Conservation (phyloP, 1,284 basidiomycete genomes). For the Rhodotorula sp. region DNA sequence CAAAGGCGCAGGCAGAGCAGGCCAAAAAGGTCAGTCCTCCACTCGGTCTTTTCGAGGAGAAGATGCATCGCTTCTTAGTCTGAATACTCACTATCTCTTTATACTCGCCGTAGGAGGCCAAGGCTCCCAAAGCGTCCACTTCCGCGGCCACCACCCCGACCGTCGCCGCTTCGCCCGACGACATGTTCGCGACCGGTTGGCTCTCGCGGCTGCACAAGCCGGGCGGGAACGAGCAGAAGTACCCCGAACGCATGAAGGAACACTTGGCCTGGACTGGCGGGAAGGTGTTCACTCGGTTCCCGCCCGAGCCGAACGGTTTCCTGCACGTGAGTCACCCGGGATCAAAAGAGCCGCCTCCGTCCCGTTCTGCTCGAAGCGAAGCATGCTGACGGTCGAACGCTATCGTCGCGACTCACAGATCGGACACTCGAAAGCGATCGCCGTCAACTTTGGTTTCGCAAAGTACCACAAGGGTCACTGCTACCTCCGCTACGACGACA, state of each 20-base stretch:
- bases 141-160: slow-evolving; percentile 46
- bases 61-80: too few species aligned
- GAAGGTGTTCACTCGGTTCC: slow-evolving; percentile 91
- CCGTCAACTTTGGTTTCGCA: slow-evolving; percentile 97
- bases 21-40: slow-evolving; percentile 66
- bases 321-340: slow-evolving; percentile 24
- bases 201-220: slow-evolving; percentile 89
- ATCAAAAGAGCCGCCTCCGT: neutral
- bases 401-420: slow-evolving; percentile 14
- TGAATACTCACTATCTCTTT: neutral
- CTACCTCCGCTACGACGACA: slow-evolving; percentile 96
- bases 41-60: too few species aligned
- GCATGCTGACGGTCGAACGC: too few species aligned
- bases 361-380: neutral
- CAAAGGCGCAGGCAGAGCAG: slow-evolving; percentile 58
- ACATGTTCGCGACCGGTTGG: slow-evolving; percentile 94
- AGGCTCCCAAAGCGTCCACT: slow-evolving; percentile 29
- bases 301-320: slow-evolving; percentile 97
- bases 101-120: neutral
- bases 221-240: slow-evolving; percentile 88
- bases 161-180: slow-evolving; percentile 54
- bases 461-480: slow-evolving; percentile 85
- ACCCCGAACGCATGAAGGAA: slow-evolving; percentile 70
- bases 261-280: slow-evolving; percentile 82
- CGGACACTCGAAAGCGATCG: slow-evolving; percentile 96